Conservation (phyloP, 495 filamentous ascomycete species). For the Letharia columbiana region DNA sequence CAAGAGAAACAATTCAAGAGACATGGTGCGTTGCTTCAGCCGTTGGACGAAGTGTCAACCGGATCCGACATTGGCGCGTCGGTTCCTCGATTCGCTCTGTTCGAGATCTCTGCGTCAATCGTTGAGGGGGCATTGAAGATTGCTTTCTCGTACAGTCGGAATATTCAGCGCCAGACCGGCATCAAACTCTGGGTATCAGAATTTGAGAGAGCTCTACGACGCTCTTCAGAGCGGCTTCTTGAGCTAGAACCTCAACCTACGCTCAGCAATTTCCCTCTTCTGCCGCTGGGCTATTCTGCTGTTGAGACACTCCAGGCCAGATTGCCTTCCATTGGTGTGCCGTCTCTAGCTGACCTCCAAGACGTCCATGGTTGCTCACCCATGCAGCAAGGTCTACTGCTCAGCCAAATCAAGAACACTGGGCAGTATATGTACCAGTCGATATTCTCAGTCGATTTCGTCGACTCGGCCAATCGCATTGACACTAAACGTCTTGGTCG, state of each 20-base stretch:
- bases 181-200: conserved; percentile 30
- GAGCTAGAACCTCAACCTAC: conserved; percentile 23
- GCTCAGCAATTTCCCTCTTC: conserved; percentile 27
- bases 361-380: conserved; percentile 39
- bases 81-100: conserved; percentile 54
- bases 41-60: conserved; percentile 37
- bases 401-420: conserved; percentile 36
- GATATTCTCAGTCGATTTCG: conserved; percentile 18
- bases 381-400: conserved; percentile 40
- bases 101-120: conserved; percentile 44
- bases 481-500: conserved; percentile 16
- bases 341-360: conserved; percentile 28
- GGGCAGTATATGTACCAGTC: conserved; percentile 28
- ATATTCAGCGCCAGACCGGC: conserved; percentile 29
- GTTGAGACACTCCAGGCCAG: conserved; percentile 22
- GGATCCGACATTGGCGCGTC: conserved; percentile 49
- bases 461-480: background rate
- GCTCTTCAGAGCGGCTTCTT: conserved; percentile 10
- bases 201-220: conserved; percentile 23
- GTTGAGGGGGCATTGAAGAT: conserved; percentile 23
- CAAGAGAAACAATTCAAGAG: conserved; percentile 56
- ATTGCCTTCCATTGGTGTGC: conserved; percentile 18
- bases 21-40: conserved; percentile 51
- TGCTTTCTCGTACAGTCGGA: conserved; percentile 27
- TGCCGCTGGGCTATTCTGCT: conserved; percentile 28